Evolutionary conservation across 1,284 basidiomycete species (phyloP).

Genomic region (Mycosarcoma maydis): DNA sequence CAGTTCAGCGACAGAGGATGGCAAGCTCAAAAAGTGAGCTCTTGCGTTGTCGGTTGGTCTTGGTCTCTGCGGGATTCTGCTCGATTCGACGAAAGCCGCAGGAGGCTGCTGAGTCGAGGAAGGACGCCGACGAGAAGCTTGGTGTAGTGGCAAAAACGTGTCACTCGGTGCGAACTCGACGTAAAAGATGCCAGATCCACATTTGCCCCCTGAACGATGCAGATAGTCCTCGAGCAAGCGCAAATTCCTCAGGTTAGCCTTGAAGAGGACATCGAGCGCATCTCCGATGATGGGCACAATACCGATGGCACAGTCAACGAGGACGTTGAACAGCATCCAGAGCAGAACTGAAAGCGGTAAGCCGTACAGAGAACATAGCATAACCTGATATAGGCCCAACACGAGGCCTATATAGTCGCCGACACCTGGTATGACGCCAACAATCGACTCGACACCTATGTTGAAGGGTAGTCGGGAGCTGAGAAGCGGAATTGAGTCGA

Average conservation of each 20-base stretch:
- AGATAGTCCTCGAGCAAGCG: constrained; percentile 60
- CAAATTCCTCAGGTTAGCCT: constrained; percentile 62
- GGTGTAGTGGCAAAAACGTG: constrained; percentile 11
- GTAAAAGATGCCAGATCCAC: constrained; percentile 38
- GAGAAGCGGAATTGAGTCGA: constrained; percentile 49
- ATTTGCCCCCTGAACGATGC: constrained; percentile 34
- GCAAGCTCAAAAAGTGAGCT: constrained; percentile 22
- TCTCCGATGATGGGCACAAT: constrained; percentile 65
- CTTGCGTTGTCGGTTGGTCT: not conserved
- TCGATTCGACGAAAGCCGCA: not conserved
- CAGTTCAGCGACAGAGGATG: constrained; percentile 9
- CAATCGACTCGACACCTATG: constrained; percentile 52
- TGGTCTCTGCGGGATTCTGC: not conserved
- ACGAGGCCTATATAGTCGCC: constrained; percentile 61
- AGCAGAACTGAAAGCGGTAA: constrained; percentile 49
- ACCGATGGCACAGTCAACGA: constrained; percentile 59
- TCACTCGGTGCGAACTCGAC: constrained; percentile 41
- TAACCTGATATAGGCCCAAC: constrained; percentile 61
- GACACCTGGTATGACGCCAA: constrained; percentile 57
- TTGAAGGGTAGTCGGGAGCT: constrained; percentile 45
- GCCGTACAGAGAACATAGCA: constrained; percentile 59
- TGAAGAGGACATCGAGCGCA: constrained; percentile 63
- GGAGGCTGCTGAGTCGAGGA: not conserved
- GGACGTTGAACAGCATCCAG: constrained; percentile 60
- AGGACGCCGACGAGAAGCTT: not conserved